A percentile compares a stretch with the other conserved stretches of the same genome.
Conservation (phyloP, 257 asterid genomes). For the Jacaranda mimosifolia region DNA sequence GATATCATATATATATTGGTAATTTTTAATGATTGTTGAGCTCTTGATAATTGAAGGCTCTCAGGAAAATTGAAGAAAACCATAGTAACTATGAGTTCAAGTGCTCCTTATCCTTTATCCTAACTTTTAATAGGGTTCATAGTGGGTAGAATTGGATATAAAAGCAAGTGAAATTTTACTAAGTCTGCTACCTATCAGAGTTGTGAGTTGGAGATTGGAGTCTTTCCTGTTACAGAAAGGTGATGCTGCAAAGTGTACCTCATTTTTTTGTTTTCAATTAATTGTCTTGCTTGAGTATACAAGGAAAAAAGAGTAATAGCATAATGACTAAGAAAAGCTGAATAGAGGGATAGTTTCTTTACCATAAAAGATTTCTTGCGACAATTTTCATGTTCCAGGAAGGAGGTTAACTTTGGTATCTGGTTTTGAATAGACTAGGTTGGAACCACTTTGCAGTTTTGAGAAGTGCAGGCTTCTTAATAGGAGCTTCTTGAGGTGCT, state of each 20-base stretch:
- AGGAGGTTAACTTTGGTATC: constrained; percentile 2
- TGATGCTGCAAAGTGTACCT: neutral
- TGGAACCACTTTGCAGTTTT: neutral
- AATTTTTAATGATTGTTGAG: neutral
- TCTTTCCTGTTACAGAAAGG: constrained; percentile 13
- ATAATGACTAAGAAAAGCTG: neutral
- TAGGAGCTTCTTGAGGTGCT: constrained; percentile 7
- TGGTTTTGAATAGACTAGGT: constrained; percentile 16
- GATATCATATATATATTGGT: neutral
- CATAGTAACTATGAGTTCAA: constrained; percentile 31
- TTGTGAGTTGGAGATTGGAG: constrained; percentile 25
- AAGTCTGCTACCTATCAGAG: constrained; percentile 7
- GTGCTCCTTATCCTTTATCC: constrained; percentile 5
- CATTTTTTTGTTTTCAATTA: constrained; percentile 8
- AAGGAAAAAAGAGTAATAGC: constrained; percentile 19
- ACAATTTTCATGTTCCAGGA: constrained; percentile 1
- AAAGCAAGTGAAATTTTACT: neutral
- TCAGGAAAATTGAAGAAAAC: constrained; percentile 15
- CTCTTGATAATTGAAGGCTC: constrained; percentile 21
- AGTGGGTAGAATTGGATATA: constrained; percentile 5
- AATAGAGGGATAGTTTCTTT: neutral
- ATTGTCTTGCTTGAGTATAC: neutral
- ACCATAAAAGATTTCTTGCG: neutral
- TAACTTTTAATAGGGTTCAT: constrained; percentile 9
- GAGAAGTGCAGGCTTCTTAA: constrained; percentile 3